Percentiles rank a stretch among this genome's conserved stretches.
Conservation (phyloP, 2,329 filamentous ascomycete species). For the Diaporthe vaccinii region DNA sequence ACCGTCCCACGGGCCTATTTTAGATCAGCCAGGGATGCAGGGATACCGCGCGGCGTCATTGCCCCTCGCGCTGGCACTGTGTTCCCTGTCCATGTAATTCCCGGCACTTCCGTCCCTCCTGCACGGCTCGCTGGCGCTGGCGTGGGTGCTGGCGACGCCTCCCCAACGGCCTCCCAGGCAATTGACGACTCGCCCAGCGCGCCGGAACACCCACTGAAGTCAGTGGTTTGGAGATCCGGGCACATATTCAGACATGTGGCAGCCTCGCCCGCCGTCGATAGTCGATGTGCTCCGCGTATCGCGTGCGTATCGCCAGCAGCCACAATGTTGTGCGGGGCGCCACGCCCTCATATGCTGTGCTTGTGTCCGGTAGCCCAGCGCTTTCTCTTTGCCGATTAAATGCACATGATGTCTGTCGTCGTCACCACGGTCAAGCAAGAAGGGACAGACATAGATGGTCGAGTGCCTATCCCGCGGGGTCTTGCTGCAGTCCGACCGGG, state of each 20-base stretch:
- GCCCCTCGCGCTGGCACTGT: conserved; percentile 34
- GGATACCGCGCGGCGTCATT: conserved; percentile 32
- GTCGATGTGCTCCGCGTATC: background rate
- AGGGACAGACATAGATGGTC: background rate
- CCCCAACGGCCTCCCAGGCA: conserved; percentile 30
- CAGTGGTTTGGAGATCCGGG: background rate
- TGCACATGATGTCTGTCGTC: conserved; percentile 10
- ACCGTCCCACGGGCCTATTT: conserved; percentile 34
- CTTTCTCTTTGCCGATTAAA: background rate
- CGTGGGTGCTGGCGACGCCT: conserved; percentile 6
- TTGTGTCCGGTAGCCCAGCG: background rate
- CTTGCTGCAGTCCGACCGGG: background rate
- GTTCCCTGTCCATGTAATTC: conserved; percentile 38
- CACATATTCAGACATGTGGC: background rate
- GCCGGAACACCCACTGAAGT: background rate
- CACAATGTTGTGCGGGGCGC: background rate
- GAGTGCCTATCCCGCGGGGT: background rate
- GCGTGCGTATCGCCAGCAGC: background rate
- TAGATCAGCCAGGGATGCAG: conserved; percentile 28
- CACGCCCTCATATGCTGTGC: background rate
- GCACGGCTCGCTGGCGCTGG: conserved; percentile 3
- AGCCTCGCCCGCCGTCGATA: background rate
- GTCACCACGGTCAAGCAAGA: background rate
- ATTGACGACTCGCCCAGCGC: background rate
- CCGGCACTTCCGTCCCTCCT: conserved; percentile 39